Evolutionary conservation across 2,329 filamentous ascomycete species (phyloP), one percentile per base, ranked within the genome.

Genomic region (Clonostachys rhizophaga): DNA sequence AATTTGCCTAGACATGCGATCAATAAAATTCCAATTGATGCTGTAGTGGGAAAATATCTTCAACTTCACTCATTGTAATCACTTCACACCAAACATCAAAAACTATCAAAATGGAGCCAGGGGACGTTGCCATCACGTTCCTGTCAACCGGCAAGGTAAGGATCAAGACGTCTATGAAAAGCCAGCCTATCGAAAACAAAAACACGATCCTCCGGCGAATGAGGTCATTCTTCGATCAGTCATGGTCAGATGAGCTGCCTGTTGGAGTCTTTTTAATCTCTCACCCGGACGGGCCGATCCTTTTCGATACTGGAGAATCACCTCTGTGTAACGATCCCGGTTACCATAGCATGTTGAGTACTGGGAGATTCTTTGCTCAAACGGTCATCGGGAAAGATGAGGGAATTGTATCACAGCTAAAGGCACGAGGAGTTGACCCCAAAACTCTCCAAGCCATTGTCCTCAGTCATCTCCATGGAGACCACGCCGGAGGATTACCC

Each of bases 391-490:
- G 24, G 2, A 30, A 30, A 30, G 24, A 30, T 2, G 24, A 30
- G 3, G 24, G 24, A 6, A 10, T 30, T 30, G 24, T 30, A 10
- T 30, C 24, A 30, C 24, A 9, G 24, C 9, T 30, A 4, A 30
- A 30, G 9, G 45, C 14, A 5, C 34, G 20, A 8, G 56, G 52
- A 17, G 44, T 56, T 33, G 47, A 54, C 20, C 53, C 55, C 1
- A 48, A 46, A n/a, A 51, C 56, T 16, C 47, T 62, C 6, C 55
- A 61, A 47, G 56, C 55, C 20, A 52, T 62, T 24, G 47, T 63
- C 17, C 17, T 63, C 1, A 56, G 52, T 20, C 61, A 64, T 46
- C 48, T 64, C 10, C 60, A 64, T 47, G 52, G 61, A 47, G 59
- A 62, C 47, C 59, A 62, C 39, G 50, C 51, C 3, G 59, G 58